Evolutionary conservation across 1,284 basidiomycete species (phyloP).

Genomic region (Thelephora terrestris): DNA sequence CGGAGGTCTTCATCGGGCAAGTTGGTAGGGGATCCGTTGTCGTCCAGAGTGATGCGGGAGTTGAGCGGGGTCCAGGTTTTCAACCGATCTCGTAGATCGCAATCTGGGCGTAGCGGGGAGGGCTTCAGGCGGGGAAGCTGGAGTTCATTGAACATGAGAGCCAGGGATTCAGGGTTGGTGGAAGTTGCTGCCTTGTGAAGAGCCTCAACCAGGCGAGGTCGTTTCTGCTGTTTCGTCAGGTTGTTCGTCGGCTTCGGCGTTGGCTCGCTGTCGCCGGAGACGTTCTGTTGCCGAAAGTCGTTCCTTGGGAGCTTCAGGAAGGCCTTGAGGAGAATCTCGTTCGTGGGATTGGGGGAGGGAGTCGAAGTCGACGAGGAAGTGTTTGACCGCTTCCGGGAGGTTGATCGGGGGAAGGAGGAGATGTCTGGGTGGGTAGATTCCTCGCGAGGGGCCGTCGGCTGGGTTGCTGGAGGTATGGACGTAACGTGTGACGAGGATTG

Average conservation of each 20-base stretch:
- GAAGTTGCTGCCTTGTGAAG: not conserved
- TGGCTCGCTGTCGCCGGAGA: not conserved
- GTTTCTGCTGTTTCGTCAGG: not conserved
- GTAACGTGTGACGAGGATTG: constrained; percentile 12
- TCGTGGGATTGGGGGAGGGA: not conserved
- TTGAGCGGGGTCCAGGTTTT: constrained; percentile 12
- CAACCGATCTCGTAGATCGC: too few relatives aligned
- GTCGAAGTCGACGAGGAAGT: constrained; percentile 23
- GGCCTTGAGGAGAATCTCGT: constrained; percentile 1
- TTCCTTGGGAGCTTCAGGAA: not conserved
- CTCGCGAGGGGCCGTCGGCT: constrained; percentile 30
- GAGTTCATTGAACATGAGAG: too few relatives aligned
- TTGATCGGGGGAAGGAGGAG: constrained; percentile 24
- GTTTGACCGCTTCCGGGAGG: constrained; percentile 17
- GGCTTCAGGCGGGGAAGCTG: constrained; percentile 2
- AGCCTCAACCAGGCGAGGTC: not conserved
- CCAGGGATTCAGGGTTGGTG: not conserved
- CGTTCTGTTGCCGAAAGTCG: not conserved
- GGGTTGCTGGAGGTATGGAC: constrained; percentile 24
- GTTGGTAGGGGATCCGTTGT: not conserved
- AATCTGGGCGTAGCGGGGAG: constrained; percentile 11
- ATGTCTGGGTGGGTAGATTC: constrained; percentile 16
- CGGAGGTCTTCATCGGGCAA: constrained; percentile 9
- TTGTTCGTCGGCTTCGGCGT: not conserved
- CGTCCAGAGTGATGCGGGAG: not conserved